A percentile compares a stretch with the other conserved stretches of the same genome.
Evolutionary conservation across 768 basidiomycete genomes (phyloP).

Genomic region (Russula abietina): DNA sequence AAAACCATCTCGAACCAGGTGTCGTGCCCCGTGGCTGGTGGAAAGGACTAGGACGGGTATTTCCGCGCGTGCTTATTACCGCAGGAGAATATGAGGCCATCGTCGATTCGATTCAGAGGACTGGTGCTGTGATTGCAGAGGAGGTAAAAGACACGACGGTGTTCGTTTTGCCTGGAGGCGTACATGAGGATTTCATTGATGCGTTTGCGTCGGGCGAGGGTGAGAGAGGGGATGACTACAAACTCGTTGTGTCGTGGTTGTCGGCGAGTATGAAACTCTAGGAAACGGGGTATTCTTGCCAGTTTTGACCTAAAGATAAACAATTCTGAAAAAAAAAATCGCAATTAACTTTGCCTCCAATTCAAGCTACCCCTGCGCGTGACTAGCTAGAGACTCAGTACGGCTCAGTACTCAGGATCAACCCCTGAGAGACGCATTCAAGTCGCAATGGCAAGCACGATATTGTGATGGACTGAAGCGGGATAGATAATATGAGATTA

Average conservation of each 20-base stretch:
- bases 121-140: background rate
- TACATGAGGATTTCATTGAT: slow-evolving; percentile 15
- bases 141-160: slow-evolving; percentile 1
- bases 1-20: slow-evolving; percentile 3
- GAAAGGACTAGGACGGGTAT: background rate
- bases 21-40: background rate
- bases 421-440: too few relatives aligned
- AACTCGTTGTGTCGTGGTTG: background rate
- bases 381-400: too few relatives aligned
- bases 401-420: too few relatives aligned
- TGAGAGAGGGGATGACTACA: slow-evolving; percentile 1
- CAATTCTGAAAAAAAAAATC: too few relatives aligned
- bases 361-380: too few relatives aligned
- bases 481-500: too few relatives aligned
- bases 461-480: too few relatives aligned
- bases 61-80: background rate
- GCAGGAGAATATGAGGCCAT: background rate
- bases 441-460: too few relatives aligned
- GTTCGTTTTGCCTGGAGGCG: slow-evolving; percentile 4
- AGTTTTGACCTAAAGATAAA: too few relatives aligned
- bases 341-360: too few relatives aligned
- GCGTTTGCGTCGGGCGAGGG: slow-evolving; percentile 5
- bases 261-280: background rate
- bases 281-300: too few relatives aligned
- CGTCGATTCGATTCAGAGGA: background rate